Conservation (phyloP, 345 rosid genomes). For the Murraya paniculata region DNA sequence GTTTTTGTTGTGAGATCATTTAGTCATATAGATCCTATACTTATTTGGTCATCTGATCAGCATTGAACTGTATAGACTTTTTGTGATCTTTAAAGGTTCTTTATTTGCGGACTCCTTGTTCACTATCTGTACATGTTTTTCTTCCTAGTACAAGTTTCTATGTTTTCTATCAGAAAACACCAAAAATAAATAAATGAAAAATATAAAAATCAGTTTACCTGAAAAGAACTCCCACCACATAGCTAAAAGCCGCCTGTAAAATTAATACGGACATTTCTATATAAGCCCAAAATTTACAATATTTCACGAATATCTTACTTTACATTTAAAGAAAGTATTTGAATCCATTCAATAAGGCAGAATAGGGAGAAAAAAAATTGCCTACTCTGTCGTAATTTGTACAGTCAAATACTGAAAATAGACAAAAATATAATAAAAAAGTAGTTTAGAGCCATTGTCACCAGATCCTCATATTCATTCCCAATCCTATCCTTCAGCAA, state of each 20-base stretch:
- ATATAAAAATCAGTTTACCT: slow-evolving; percentile 46
- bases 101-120: too few species aligned
- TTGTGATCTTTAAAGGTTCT: too few species aligned
- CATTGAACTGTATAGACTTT: too few species aligned
- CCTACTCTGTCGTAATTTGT: not conserved
- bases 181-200: too few species aligned
- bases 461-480: not conserved
- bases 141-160: too few species aligned
- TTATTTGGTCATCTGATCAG: too few species aligned
- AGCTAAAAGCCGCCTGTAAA: slow-evolving; percentile 80
- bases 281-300: not conserved
- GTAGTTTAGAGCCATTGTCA: not conserved
- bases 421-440: not conserved
- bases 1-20: too few species aligned
- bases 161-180: too few species aligned
- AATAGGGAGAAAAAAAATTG: too few species aligned
- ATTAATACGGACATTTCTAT: slow-evolving; percentile 17
- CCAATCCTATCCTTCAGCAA: not conserved
- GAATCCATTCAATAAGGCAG: not conserved
- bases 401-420: not conserved
- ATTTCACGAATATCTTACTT: not conserved
- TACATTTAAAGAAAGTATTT: not conserved
- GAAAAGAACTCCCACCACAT: slow-evolving; percentile 78
- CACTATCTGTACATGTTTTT: too few species aligned
- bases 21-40: too few species aligned